Evolutionary conservation across 768 basidiomycete genomes (phyloP), one percentile per base, ranked within the genome.

Genomic region (Hygrophorus pudorinus): DNA sequence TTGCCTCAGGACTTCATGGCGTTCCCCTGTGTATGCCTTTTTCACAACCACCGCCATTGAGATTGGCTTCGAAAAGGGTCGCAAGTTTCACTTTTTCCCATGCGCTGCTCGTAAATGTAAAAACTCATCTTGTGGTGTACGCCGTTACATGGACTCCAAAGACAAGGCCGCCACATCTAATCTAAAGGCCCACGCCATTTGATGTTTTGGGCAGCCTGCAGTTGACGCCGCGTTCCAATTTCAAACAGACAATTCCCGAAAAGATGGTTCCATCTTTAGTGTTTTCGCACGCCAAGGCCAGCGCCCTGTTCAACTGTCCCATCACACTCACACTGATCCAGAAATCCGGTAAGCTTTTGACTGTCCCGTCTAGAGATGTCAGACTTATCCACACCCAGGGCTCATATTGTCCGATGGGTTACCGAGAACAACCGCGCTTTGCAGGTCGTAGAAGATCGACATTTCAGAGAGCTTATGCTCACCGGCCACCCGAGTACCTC

Each of bases 401-500:
- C 56, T 0, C 50, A 61, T 33, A n/a, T 42, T 30, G 41, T 42
- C 27, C 30, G 33, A 34, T 42, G 41, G 41, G 30, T 42, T 31
- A 42, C 41, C n/a, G 41, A 42, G 20, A 30, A 47, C 20, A 30
- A 57, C 20, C 51, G 56, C 1, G 65, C 65, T 0, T 62, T 63
- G 41, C 50, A 36, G 0, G 64, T 66, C 20, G 54, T 68, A 0
- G 38, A 56, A 2, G 65, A 71, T 38, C 38, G 48, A 0, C 59
- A 56, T 0, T 65, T 67, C 42, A 36, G 47, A 1, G 38, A 16
- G 2, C 43, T 69, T 8, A 62, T 66, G 58, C 62, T 59, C 38
- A 63, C 62, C 0, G 62, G 63, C 0, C 46, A 60, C 3, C 67
- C 63, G 0, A 52, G 56, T 9, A 53, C 59, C 17, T 60, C 61